phyloP scores from a whole-genome alignment of 306 rosid genomes.

The Cucurbita ficifolia region DNA sequence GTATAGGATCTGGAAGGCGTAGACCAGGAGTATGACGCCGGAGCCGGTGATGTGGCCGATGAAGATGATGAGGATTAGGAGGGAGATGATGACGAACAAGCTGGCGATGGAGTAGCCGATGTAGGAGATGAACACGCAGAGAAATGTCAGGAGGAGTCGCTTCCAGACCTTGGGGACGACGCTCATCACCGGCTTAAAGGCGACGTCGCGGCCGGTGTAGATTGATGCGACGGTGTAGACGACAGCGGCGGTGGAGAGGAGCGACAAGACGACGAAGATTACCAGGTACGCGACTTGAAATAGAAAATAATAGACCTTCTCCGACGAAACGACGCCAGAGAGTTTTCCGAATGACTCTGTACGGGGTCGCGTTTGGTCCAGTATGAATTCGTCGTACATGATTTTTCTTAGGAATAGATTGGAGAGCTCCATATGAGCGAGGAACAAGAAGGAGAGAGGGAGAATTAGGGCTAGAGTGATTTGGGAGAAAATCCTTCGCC shows the following conservation, averaged over 20 bases:
- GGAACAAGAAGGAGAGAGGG: conserved; percentile 18
- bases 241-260: conserved; percentile 25
- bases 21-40: neutral
- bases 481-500: conserved; percentile 21
- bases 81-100: conserved; percentile 36
- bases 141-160: neutral
- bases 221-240: conserved; percentile 23
- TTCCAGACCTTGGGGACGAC: conserved; percentile 3
- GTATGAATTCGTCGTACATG: neutral
- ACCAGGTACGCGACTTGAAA: conserved; percentile 19
- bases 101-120: conserved; percentile 16
- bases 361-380: neutral
- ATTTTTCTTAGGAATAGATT: conserved; percentile 12
- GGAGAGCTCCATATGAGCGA: conserved; percentile 20
- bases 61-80: conserved; percentile 25
- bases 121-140: neutral
- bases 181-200: conserved; percentile 3
- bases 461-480: conserved; percentile 21
- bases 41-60: neutral
- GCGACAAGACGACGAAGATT: conserved; percentile 14
- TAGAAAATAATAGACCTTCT: conserved; percentile 7
- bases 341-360: neutral
- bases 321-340: conserved; percentile 8
- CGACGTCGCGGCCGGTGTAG: conserved; percentile 13
- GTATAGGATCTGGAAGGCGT: conserved; percentile 3